A percentile compares a stretch with the other conserved stretches of the same genome.
Evolutionary conservation across 192 early-diverging fungal genomes (phyloP).

Genomic region (Coemansia brasiliensis): DNA sequence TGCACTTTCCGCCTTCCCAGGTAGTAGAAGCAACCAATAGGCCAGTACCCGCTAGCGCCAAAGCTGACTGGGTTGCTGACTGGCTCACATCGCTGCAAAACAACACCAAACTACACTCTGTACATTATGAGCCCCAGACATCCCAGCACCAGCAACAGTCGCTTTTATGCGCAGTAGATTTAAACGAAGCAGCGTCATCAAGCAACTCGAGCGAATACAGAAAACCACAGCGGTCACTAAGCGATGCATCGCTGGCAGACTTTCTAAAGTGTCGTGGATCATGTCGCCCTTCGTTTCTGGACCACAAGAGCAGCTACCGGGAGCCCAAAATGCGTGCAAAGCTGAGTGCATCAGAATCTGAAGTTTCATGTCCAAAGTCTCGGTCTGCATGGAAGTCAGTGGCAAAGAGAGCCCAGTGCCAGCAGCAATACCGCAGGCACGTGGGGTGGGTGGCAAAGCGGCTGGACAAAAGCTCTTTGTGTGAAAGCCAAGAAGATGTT

Average conservation of each 20-base stretch:
- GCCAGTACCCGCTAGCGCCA: not conserved
- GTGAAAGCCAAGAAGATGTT: too few relatives aligned
- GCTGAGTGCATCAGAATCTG: not conserved
- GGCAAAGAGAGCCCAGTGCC: too few relatives aligned
- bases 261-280: conserved; percentile 27
- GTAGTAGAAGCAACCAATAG: not conserved
- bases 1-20: conserved; percentile 7
- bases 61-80: not conserved
- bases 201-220: not conserved
- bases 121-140: not conserved
- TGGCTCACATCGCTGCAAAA: not conserved
- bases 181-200: not conserved
- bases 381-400: too few relatives aligned
- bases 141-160: not conserved
- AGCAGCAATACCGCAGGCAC: not conserved
- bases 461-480: not conserved
- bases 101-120: not conserved
- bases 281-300: conserved; percentile 37
- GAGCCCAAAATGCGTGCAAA: not conserved
- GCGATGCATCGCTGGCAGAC: conserved; percentile 35
- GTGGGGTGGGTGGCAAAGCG: conserved; percentile 1
- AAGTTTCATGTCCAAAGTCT: not conserved
- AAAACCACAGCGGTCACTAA: conserved; percentile 8
- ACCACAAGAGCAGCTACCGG: conserved; percentile 4
- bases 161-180: not conserved